These are phyloP conservation scores for Papiliotrema fonsecae DNA, from an alignment of 1,284 basidiomycete species.

Conservation along the genomic window DNA sequence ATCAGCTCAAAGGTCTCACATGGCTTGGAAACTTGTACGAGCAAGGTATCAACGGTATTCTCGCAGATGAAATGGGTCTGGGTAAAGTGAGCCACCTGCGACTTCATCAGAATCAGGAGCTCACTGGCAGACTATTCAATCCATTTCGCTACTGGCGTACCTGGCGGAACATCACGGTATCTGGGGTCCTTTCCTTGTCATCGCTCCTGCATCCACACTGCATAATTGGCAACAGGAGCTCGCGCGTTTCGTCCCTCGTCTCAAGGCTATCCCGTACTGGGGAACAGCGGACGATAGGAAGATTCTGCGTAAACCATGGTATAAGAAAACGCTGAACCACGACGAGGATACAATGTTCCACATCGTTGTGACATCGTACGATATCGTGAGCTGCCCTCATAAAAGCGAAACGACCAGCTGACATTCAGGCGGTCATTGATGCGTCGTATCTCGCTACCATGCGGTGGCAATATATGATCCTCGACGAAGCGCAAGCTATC, in stretches of 20 bases:
- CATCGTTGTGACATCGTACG: slow-evolving; percentile 94
- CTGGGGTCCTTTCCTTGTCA: slow-evolving; percentile 99
- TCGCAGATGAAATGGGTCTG: slow-evolving; percentile 98
- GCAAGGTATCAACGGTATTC: slow-evolving; percentile 97
- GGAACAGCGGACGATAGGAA: slow-evolving; percentile 95
- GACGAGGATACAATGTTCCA: slow-evolving; percentile 95
- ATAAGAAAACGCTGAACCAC: slow-evolving; percentile 94
- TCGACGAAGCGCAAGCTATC: slow-evolving; percentile 99
- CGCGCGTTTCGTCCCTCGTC: slow-evolving; percentile 84
- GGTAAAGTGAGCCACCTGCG: slow-evolving; percentile 63
- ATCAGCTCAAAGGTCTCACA: slow-evolving; percentile 96
- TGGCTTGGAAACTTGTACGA: slow-evolving; percentile 98
- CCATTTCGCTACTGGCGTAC: slow-evolving; percentile 93
- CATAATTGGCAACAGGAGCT: slow-evolving; percentile 99
- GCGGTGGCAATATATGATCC: slow-evolving; percentile 99
- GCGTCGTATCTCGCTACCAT: slow-evolving; percentile 97
- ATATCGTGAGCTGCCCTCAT: slow-evolving; percentile 61
- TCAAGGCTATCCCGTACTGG: slow-evolving; percentile 98
- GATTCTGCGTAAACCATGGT: slow-evolving; percentile 95
- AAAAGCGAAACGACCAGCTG: background rate
- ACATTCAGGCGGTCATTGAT: slow-evolving; percentile 73
- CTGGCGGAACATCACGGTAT: slow-evolving; percentile 96
- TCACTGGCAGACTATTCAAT: slow-evolving; percentile 89
- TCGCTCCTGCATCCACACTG: slow-evolving; percentile 93
- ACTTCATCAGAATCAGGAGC: background rate